phyloP scores from a whole-genome alignment of 225 moss, liverwort and hornwort species.

The Takakia lepidozioides region DNA sequence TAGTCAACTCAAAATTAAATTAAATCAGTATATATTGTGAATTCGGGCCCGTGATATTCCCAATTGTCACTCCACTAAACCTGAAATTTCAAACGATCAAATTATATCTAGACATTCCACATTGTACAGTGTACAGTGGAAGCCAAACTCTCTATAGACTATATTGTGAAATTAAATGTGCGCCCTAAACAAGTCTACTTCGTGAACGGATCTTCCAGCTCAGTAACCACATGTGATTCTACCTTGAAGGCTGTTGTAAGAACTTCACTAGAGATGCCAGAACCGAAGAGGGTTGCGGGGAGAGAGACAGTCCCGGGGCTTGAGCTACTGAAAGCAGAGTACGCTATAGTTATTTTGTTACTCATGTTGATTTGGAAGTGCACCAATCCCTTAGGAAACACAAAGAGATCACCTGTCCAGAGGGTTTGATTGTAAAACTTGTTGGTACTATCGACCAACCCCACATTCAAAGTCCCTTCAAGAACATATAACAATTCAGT shows the following conservation, averaged over 20 bases:
- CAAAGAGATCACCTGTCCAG: conserved; percentile 14
- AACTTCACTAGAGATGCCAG: conserved; percentile 7
- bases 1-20: too few species aligned
- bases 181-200: too few species aligned
- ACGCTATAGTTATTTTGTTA: conserved; percentile 1
- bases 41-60: too few species aligned
- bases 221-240: background rate
- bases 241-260: conserved; percentile 13
- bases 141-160: too few species aligned
- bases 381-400: conserved; percentile 14
- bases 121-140: too few species aligned
- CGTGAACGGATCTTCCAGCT: conserved; percentile 6
- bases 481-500: conserved; percentile 16
- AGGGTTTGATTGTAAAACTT: conserved; percentile 17
- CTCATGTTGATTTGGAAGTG: conserved; percentile 5
- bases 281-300: conserved; percentile 11
- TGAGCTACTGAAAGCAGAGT: conserved; percentile 21
- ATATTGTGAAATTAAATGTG: too few species aligned
- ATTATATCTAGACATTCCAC: too few species aligned
- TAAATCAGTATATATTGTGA: too few species aligned
- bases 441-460: conserved; percentile 10
- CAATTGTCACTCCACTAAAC: too few species aligned
- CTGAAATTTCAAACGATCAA: too few species aligned
- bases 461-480: conserved; percentile 9
- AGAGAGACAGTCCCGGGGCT: conserved; percentile 14